Conservation (phyloP, 495 filamentous ascomycete genomes). For the Lophiotrema nucula region DNA sequence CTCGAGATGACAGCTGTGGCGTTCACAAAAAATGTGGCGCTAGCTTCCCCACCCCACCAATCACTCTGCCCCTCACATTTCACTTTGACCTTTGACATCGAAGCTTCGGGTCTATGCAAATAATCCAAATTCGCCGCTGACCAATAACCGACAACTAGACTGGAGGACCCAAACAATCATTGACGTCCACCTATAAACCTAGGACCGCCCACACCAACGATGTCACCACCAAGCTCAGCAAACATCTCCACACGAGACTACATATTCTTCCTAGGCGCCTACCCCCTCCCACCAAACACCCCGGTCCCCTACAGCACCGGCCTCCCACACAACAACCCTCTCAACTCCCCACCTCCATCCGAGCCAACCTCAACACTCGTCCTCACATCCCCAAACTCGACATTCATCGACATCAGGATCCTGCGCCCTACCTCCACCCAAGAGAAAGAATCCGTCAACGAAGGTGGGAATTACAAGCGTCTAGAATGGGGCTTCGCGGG, state of each 20-base stretch:
- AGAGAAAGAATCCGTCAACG: conserved; percentile 1
- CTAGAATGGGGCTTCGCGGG: conserved; percentile 33
- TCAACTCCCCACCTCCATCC: background rate
- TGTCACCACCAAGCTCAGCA: too few species aligned
- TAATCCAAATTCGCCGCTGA: too few species aligned
- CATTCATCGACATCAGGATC: conserved; percentile 31
- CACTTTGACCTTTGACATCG: too few species aligned
- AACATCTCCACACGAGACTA: conserved; percentile 27
- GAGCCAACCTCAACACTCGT: conserved; percentile 34
- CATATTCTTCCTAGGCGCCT: conserved; percentile 27
- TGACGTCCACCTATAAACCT: too few species aligned
- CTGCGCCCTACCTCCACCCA: background rate
- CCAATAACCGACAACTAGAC: too few species aligned
- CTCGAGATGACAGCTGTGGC: too few species aligned
- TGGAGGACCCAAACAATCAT: too few species aligned
- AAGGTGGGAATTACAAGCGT: background rate
- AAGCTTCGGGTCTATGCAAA: too few species aligned
- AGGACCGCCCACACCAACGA: too few species aligned
- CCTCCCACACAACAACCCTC: conserved; percentile 8
- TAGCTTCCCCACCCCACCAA: too few species aligned
- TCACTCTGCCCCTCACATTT: too few species aligned
- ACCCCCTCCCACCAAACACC: conserved; percentile 16
- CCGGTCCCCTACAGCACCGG: conserved; percentile 18
- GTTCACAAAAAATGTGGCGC: too few species aligned
- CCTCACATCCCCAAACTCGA: conserved; percentile 9